Conservation (phyloP, 225 moss, liverwort and hornwort genomes). For the Antitrichia curtipendula region DNA sequence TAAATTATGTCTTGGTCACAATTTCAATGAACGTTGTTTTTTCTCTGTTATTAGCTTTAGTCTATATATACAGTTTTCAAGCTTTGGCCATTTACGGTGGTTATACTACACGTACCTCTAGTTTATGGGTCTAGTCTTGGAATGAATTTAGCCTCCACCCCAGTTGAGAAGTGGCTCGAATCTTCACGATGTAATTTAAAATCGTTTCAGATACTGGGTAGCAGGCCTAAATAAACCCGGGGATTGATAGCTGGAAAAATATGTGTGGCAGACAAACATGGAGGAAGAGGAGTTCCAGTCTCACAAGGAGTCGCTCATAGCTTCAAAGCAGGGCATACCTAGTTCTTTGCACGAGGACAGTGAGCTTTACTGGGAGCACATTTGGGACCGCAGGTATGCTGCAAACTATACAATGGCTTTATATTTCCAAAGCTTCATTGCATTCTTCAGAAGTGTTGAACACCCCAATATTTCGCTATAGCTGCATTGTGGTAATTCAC, state of each 20-base stretch:
- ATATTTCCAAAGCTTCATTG: not conserved
- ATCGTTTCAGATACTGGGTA: not conserved
- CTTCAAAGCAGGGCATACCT: constrained; percentile 16
- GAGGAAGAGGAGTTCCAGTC: constrained; percentile 24
- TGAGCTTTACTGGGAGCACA: constrained; percentile 31
- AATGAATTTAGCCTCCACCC: not conserved
- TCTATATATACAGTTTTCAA: not conserved
- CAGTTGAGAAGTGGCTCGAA: not conserved
- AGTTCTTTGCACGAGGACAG: constrained; percentile 26
- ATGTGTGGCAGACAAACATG: constrained; percentile 17
- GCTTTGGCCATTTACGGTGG: not conserved
- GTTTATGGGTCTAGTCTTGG: not conserved
- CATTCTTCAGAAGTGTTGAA: not conserved
- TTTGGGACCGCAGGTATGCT: constrained; percentile 33
- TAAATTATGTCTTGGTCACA: not conserved
- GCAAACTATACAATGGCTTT: not conserved
- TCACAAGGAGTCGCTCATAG: constrained; percentile 37
- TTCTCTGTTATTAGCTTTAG: not conserved
- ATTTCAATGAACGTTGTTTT: not conserved
- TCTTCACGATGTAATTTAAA: not conserved
- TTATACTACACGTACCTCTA: not conserved
- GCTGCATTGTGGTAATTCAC: not conserved
- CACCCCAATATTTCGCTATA: not conserved
- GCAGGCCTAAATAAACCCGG: not conserved
- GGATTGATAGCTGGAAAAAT: not conserved